phyloP scores from a whole-genome alignment of 2,329 filamentous ascomycete genomes.

The Magnaporthales sp. region DNA sequence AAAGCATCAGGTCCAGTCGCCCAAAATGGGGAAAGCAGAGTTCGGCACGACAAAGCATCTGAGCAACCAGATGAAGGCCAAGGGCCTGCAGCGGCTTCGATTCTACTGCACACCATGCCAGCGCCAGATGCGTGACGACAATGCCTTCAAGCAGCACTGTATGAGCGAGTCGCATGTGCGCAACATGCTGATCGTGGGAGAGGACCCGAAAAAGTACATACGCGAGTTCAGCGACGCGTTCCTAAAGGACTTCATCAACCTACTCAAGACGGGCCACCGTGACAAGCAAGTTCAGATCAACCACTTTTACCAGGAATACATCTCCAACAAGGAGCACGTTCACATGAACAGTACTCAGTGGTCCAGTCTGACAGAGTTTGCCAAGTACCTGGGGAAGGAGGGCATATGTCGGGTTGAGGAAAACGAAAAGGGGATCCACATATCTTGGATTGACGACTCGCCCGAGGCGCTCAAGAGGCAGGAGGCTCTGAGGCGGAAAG shows the following conservation, averaged over 20 bases:
- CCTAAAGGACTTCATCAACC: slow-evolving; percentile 67
- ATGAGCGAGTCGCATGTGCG: slow-evolving; percentile 80
- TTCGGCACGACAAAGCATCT: slow-evolving; percentile 86
- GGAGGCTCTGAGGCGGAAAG: slow-evolving; percentile 74
- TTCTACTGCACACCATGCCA: slow-evolving; percentile 89
- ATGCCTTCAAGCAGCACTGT: slow-evolving; percentile 85
- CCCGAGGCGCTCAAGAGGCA: slow-evolving; percentile 74
- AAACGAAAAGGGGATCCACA: slow-evolving; percentile 72
- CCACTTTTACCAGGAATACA: slow-evolving; percentile 92
- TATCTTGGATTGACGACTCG: slow-evolving; percentile 87
- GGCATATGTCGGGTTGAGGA: slow-evolving; percentile 88
- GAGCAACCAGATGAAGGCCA: slow-evolving; percentile 81
- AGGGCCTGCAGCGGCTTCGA: slow-evolving; percentile 68
- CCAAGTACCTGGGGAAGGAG: slow-evolving; percentile 76
- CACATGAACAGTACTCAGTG: slow-evolving; percentile 94
- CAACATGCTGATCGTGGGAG: slow-evolving; percentile 80
- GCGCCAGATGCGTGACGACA: slow-evolving; percentile 66
- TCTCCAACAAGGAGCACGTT: slow-evolving; percentile 75
- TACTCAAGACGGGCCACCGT: slow-evolving; percentile 76
- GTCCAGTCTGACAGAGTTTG: slow-evolving; percentile 82
- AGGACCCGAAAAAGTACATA: slow-evolving; percentile 78
- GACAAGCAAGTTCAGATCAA: slow-evolving; percentile 88
- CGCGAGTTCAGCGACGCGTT: slow-evolving; percentile 73
- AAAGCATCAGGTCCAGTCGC: background rate
- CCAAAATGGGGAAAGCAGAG: slow-evolving; percentile 83